Evolutionary conservation across 2,329 filamentous ascomycete genomes (phyloP), one percentile per base, ranked within the genome.

Genomic region (Diplodia scrobiculata): DNA sequence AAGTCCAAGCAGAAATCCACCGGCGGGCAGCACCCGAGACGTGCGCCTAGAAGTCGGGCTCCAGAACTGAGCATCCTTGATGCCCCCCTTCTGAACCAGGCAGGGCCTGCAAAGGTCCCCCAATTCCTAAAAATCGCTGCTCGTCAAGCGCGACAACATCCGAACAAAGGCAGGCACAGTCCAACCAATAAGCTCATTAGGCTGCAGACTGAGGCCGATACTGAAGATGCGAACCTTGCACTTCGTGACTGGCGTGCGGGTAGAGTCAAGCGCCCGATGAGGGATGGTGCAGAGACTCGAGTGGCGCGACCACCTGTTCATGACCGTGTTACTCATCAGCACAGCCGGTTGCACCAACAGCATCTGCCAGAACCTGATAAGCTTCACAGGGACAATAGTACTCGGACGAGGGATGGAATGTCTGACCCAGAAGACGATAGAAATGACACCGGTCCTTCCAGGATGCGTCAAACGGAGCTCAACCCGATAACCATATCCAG

Each of bases 101-200:
- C 21, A 9, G 51, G 14, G 10, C 4, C 59, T 13, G 19, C 17
- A 14, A 25, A 21, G n/a, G 27, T 80, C 45, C 84, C 86, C 9
- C 80, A 80, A 25, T 88, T 88, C 64, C 75, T 88, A 5, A 80
- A 80, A 63, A 72, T 89, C 66, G 86, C 86, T 38, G 79, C 80
- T 32, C 81, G 86, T 67, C 78, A 80, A 70, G 83, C 80, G 58
- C 81, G 82, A 9, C 79, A 76, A 48, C 78, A 79, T 54, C 72
- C 75, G 27, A 80, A 85, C 70, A 71, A 76, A 70, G 84, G 82
- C 41, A 80, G 84, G 65, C 80, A 83, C 69, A 84, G 81, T 51
- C 84, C 83, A 17, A 78, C 76, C 25, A 75, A 76, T 59, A 87
- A 87, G 69, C 76, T 82, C 45, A 78, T 87, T 59, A 78, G 80